phyloP scores from a whole-genome alignment of 768 basidiomycete species.

The Suillus hirtellus region DNA sequence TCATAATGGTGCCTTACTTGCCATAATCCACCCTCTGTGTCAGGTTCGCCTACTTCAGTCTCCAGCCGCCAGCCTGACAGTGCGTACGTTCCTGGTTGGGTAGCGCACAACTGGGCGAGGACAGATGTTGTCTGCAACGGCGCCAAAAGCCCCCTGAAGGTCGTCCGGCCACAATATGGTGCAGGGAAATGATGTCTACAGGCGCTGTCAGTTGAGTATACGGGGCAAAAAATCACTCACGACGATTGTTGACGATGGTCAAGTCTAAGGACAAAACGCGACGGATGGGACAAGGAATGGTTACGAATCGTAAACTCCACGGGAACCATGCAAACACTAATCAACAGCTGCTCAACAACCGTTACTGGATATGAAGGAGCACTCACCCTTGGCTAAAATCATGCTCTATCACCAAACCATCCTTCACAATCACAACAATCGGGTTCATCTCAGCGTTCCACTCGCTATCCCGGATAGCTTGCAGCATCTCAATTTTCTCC shows the following conservation, averaged over 20 bases:
- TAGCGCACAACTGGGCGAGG: conserved; percentile 56
- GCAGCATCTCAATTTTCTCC: conserved; percentile 65
- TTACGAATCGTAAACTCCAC: conserved; percentile 66
- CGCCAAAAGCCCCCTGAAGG: conserved; percentile 57
- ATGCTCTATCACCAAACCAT: conserved; percentile 47
- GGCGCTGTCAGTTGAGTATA: conserved; percentile 13
- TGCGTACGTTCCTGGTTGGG: conserved; percentile 62
- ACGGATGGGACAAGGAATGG: conserved; percentile 62
- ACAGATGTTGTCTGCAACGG: conserved; percentile 49
- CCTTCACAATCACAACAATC: conserved; percentile 50
- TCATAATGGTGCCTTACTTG: conserved; percentile 40
- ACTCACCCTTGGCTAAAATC: conserved; percentile 75
- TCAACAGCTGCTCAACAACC: conserved; percentile 12
- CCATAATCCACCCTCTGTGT: conserved; percentile 27
- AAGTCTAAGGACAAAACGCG: conserved; percentile 59
- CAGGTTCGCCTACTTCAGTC: conserved; percentile 55
- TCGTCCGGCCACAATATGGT: conserved; percentile 65
- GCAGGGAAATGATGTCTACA: conserved; percentile 48
- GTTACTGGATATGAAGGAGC: neutral
- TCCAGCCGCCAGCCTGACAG: conserved; percentile 71
- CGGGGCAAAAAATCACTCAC: conserved; percentile 16
- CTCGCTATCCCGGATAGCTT: conserved; percentile 65
- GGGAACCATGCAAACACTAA: conserved; percentile 56
- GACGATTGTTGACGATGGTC: conserved; percentile 23
- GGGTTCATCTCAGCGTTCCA: conserved; percentile 86